Conservation (phyloP, 2,329 filamentous ascomycete species). For the Sporothrix curviconia region DNA sequence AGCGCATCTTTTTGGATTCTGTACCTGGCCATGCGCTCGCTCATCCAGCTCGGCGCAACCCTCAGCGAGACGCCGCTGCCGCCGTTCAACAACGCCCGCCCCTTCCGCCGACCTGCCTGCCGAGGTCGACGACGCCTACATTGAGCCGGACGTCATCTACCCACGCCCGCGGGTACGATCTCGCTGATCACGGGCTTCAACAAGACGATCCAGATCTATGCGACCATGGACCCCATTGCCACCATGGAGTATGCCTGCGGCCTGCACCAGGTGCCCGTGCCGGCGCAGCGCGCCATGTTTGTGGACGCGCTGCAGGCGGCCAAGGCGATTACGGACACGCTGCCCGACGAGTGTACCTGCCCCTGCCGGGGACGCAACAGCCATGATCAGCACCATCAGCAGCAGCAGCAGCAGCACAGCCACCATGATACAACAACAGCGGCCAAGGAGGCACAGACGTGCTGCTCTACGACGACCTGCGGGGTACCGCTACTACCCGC, state of each 20-base stretch:
- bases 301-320: slow-evolving; percentile 63
- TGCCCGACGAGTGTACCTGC: slow-evolving; percentile 57
- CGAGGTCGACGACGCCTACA: slow-evolving; percentile 78
- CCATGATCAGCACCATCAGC: slow-evolving; percentile 10
- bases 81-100: slow-evolving; percentile 64
- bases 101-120: slow-evolving; percentile 71
- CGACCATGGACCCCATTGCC: slow-evolving; percentile 70
- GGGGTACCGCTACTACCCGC: slow-evolving; percentile 46
- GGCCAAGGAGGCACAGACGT: slow-evolving; percentile 17
- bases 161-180: slow-evolving; percentile 60
- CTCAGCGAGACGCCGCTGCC: slow-evolving; percentile 68
- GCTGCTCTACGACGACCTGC: slow-evolving; percentile 36
- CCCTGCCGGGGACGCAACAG: slow-evolving; percentile 7
- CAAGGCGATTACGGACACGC: slow-evolving; percentile 59
- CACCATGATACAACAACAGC: background rate
- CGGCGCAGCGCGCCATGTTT: slow-evolving; percentile 67
- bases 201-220: slow-evolving; percentile 68
- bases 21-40: slow-evolving; percentile 66
- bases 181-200: slow-evolving; percentile 77
- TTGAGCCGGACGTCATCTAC: slow-evolving; percentile 63
- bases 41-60: slow-evolving; percentile 68
- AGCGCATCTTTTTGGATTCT: slow-evolving; percentile 81
- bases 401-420: too few species aligned
- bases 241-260: slow-evolving; percentile 80
- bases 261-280: slow-evolving; percentile 68